Base-by-base conservation (phyloP, 345 rosid species). In the Gossypium mustelinum region DNA sequence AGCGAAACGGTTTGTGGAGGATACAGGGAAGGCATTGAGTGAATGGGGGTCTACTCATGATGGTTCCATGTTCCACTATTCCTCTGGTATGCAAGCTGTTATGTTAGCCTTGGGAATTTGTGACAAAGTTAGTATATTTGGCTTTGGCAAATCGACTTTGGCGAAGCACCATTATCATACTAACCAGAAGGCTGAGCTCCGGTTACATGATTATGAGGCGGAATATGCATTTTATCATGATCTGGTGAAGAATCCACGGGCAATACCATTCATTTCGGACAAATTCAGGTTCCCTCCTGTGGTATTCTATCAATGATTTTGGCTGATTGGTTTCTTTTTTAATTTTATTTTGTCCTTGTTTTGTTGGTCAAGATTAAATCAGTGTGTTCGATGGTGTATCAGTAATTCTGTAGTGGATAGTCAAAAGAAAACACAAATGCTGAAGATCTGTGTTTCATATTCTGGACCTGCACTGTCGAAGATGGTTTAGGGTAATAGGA, bases 101-200 rank as follows among this genome's bases (percentile, higher is more conserved):
- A 87, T 92, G 94, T 84, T 92, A 12, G 89, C 97, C 0, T 77
- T 85, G 13, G 98, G 97, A 45, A 76, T 89, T 27, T 94, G 97
- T 59, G 95, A 94, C 48, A 80, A 78, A 81, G 98, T 94, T 54
- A 82, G 92, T 22, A 50, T 94, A 10, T 92, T 94, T 57, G 98
- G 98, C 50, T 94, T 89, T 67, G 98, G 98, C 74, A 94, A 94
- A 81, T 83, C 83, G 10, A 79, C 74, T 69, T 77, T 74, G 0
- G 87, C 91, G 0, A 92, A 88, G 86, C 98, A 94, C 27, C 98
- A 94, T 82, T 92, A 94, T 74, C 97, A 94, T 79, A 90, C 95
- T 9, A 94, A 87, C 77, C 97, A 94, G 76, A 94, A 90, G 81
- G 84, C 85, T 8, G 98, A 94, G 90, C 91, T 92, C 11, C 68